Evolutionary conservation across 768 basidiomycete genomes (phyloP), one percentile per base, ranked within the genome.

Genomic region (Gelatoporia subvermispora): DNA sequence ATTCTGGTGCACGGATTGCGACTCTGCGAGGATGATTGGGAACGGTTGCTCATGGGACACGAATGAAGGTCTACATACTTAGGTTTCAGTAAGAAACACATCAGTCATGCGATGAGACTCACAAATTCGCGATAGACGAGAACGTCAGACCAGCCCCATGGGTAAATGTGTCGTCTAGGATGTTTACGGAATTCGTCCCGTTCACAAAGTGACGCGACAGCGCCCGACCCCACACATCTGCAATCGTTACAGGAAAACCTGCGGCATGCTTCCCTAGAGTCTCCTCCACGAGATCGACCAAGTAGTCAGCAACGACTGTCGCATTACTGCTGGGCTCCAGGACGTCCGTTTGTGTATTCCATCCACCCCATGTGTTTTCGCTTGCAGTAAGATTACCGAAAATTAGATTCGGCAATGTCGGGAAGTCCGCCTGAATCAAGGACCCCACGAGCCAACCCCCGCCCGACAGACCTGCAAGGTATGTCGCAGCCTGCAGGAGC

Each of bases 61-160:
- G 64, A 79, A 88, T 5, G 76, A 68, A 0, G 78, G 71, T 11
- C 79, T 70, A 18, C 58, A 53, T 16, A 39, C 25, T 13, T 10
- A 8, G 15, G 8, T 4, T n/a, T 22, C 15, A 41, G 20, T 18
- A 41, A 46, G 3, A 7, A 28, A 36, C n/a, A 41, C 20, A 42
- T 40, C 37, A 49, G 43, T 22, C 3, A 43, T 3, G 28, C 28
- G 36, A 15, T 18, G 31, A n/a, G n/a, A 51, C 62, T 37, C 43
- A 63, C 62, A 60, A 11, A 9, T 56, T 41, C 1, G 76, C 71
- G 31, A 85, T 73, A 13, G 78, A 59, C 2, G 83, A 85, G 78
- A 83, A 83, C 9, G 84, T 72, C 48, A 83, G 76, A 4, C 84
- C 85, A n/a, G 84, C 81, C n/a, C 84, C 85, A 52, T 88, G 85